A percentile compares a stretch with the other conserved stretches of the same genome.
Evolutionary conservation across 352 stramenopile species (phyloP).

Genomic region (Phytopythium mirpurense): DNA sequence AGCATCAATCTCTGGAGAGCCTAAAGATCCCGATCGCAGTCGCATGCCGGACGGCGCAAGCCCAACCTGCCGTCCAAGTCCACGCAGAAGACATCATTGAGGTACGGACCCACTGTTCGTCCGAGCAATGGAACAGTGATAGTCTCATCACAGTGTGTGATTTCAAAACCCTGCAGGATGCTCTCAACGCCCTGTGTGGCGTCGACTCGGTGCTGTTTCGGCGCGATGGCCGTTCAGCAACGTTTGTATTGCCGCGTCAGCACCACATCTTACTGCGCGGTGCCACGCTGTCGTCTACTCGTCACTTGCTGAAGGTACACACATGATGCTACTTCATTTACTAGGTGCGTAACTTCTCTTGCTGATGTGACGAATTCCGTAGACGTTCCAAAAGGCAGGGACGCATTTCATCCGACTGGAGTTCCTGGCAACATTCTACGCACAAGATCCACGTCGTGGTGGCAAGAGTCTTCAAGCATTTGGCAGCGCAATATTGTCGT

Average conservation of each 20-base stretch:
- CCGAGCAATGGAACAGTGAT: too few relatives aligned
- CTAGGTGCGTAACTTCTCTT: background rate
- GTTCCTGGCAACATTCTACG: slow-evolving; percentile 52
- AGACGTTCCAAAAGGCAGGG: slow-evolving; percentile 50
- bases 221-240: slow-evolving; percentile 26
- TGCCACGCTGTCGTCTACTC: slow-evolving; percentile 31
- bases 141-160: background rate
- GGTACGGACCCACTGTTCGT: slow-evolving; percentile 18
- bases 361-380: background rate
- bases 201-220: slow-evolving; percentile 59
- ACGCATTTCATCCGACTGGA: slow-evolving; percentile 59
- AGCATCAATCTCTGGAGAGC: slow-evolving; percentile 15
- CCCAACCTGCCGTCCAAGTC: slow-evolving; percentile 26
- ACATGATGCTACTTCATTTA: background rate
- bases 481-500: slow-evolving; percentile 42
- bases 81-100: slow-evolving; percentile 54
- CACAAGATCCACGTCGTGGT: slow-evolving; percentile 50
- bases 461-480: slow-evolving; percentile 64
- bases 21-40: slow-evolving; percentile 19
- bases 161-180: slow-evolving; percentile 25
- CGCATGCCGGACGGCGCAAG: slow-evolving; percentile 4
- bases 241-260: slow-evolving; percentile 39
- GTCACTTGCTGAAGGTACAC: slow-evolving; percentile 38
- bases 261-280: slow-evolving; percentile 35
- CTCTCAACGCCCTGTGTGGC: slow-evolving; percentile 49